phyloP scores from a whole-genome alignment of 306 rosid genomes.

The Cajanus cajan region DNA sequence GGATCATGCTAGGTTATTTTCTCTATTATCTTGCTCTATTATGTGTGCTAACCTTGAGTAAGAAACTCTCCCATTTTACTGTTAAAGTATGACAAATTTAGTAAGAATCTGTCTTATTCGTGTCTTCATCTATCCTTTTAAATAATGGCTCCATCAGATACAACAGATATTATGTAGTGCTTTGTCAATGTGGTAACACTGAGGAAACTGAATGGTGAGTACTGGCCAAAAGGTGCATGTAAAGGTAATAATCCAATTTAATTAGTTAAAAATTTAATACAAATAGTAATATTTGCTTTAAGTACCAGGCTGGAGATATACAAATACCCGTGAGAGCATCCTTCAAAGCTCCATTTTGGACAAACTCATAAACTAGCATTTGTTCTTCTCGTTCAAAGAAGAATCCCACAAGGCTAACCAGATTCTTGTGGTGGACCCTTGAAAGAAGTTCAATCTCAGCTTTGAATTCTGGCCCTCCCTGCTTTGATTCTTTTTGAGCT shows the following conservation, averaged over 20 bases:
- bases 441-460: slow-evolving; percentile 74
- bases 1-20: too few species aligned
- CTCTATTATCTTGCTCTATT: too few species aligned
- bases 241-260: background rate
- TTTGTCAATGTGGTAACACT: background rate
- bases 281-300: background rate
- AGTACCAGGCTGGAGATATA: background rate
- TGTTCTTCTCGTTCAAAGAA: slow-evolving; percentile 65
- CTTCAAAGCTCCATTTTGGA: slow-evolving; percentile 53
- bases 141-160: too few species aligned
- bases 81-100: too few species aligned
- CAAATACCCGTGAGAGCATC: slow-evolving; percentile 49
- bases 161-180: background rate
- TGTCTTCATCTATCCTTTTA: too few species aligned
- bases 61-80: too few species aligned
- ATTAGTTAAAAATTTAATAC: background rate
- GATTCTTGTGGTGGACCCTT: slow-evolving; percentile 70
- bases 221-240: background rate
- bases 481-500: slow-evolving; percentile 52
- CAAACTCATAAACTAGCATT: slow-evolving; percentile 47
- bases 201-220: background rate
- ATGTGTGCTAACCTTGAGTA: too few species aligned
- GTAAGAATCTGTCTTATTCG: too few species aligned
- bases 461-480: slow-evolving; percentile 53
- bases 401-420: slow-evolving; percentile 61